Conservation (phyloP, 768 basidiomycete genomes). For the Omphalotus guepiniiformis region DNA sequence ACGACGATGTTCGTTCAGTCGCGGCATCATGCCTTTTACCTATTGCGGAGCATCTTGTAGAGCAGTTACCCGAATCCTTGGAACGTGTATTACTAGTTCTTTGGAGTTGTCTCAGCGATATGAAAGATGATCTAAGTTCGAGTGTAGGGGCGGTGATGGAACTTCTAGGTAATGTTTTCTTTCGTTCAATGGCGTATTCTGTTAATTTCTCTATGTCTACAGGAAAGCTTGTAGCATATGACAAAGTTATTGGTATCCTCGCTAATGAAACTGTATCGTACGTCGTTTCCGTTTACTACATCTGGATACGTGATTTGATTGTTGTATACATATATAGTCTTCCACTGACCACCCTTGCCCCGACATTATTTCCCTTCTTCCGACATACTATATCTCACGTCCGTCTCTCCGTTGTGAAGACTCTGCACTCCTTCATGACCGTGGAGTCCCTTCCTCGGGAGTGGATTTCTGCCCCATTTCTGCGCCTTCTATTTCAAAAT, state of each 20-base stretch:
- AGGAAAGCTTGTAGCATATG: slow-evolving; percentile 83
- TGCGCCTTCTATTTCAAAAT: slow-evolving; percentile 90
- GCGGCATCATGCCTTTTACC: slow-evolving; percentile 91
- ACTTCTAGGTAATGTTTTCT: slow-evolving; percentile 62
- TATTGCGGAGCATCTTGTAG: slow-evolving; percentile 77
- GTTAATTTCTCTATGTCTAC: neutral
- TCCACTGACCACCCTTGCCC: slow-evolving; percentile 77
- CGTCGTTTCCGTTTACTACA: slow-evolving; percentile 24
- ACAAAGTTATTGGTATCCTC: slow-evolving; percentile 72
- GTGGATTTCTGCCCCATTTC: slow-evolving; percentile 76
- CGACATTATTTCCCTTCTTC: slow-evolving; percentile 92
- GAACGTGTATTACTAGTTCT: slow-evolving; percentile 75
- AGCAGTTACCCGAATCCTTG: slow-evolving; percentile 67
- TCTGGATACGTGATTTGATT: neutral
- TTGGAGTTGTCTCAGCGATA: slow-evolving; percentile 86
- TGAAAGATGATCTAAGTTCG: slow-evolving; percentile 95
- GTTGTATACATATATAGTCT: no score
- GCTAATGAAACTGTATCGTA: slow-evolving; percentile 68
- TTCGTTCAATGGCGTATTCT: neutral
- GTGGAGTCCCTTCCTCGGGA: slow-evolving; percentile 68
- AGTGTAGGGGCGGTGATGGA: slow-evolving; percentile 98
- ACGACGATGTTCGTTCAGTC: slow-evolving; percentile 95
- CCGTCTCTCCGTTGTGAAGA: slow-evolving; percentile 88
- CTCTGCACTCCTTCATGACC: slow-evolving; percentile 80
- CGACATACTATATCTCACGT: slow-evolving; percentile 95